Evolutionary conservation across 805 yeast genomes (phyloP).

Genomic region (Lipomyces starkeyi): DNA sequence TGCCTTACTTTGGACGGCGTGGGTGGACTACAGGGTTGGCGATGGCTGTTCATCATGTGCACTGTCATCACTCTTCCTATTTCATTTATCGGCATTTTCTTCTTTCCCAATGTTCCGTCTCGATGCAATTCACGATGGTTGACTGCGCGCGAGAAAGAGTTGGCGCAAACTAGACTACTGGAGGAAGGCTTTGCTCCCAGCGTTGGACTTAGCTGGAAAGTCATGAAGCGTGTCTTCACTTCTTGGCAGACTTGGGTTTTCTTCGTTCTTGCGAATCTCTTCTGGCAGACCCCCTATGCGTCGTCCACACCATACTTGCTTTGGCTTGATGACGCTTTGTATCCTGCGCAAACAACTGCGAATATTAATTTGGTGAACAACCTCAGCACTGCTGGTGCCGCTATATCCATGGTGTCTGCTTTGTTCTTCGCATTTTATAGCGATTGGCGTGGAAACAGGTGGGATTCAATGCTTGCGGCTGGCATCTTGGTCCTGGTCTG

Average conservation of each 20-base stretch:
- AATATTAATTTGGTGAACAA: constrained; percentile 21
- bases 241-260: constrained; percentile 35
- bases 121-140: constrained; percentile 39
- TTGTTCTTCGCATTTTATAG: constrained; percentile 34
- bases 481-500: constrained; percentile 30
- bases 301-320: constrained; percentile 32
- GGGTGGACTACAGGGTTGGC: constrained; percentile 61
- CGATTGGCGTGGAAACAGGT: constrained; percentile 34
- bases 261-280: constrained; percentile 27
- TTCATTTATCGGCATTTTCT: constrained; percentile 48
- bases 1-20: constrained; percentile 53
- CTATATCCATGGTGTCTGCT: constrained; percentile 33
- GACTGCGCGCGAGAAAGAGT: constrained; percentile 39
- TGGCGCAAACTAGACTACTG: constrained; percentile 37
- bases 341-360: background rate
- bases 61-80: constrained; percentile 50
- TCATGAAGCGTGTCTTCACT: constrained; percentile 14
- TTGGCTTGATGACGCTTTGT: constrained; percentile 21
- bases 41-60: constrained; percentile 69
- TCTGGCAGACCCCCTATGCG: constrained; percentile 35
- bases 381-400: constrained; percentile 22
- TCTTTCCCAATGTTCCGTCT: constrained; percentile 57
- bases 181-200: constrained; percentile 33
- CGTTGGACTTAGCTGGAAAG: constrained; percentile 9
- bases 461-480: constrained; percentile 29